These are phyloP conservation scores for Fusarium sp. DNA, from an alignment of 2,329 filamentous ascomycete genomes.

Conservation along the genomic window DNA sequence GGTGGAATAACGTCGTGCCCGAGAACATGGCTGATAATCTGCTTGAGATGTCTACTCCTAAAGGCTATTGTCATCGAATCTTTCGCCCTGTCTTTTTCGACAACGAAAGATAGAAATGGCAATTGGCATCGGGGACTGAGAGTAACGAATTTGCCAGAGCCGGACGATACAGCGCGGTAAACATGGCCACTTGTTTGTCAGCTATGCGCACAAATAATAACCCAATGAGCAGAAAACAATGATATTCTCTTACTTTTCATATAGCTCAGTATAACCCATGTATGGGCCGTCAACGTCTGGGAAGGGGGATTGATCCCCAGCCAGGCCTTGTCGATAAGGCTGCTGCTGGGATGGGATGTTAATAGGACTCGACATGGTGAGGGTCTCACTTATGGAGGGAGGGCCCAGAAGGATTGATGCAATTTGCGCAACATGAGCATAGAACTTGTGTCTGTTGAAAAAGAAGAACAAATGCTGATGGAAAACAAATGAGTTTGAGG, in stretches of 20 bases:
- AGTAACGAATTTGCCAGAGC: slow-evolving; percentile 47
- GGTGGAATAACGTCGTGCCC: slow-evolving; percentile 6
- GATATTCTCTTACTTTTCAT: slow-evolving; percentile 42
- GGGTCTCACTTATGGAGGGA: not conserved
- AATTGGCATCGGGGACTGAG: slow-evolving; percentile 31
- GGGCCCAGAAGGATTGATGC: not conserved
- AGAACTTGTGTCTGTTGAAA: not conserved
- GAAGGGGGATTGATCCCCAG: slow-evolving; percentile 23
- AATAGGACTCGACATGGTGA: slow-evolving; percentile 43
- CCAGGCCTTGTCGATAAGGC: slow-evolving; percentile 11
- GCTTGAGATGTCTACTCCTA: slow-evolving; percentile 55
- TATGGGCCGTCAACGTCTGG: slow-evolving; percentile 43
- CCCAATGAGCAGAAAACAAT: not conserved
- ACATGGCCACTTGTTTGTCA: slow-evolving; percentile 43
- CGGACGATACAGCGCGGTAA: slow-evolving; percentile 46
- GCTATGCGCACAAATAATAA: not conserved
- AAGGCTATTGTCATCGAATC: slow-evolving; percentile 44
- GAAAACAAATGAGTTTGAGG: not conserved
- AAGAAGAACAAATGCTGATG: not conserved
- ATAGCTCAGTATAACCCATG: slow-evolving; percentile 44
- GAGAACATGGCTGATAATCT: slow-evolving; percentile 55
- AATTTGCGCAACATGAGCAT: not conserved
- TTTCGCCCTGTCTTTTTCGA: slow-evolving; percentile 45
- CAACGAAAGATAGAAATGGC: slow-evolving; percentile 44
- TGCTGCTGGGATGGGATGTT: slow-evolving; percentile 40